Base-by-base conservation (phyloP, 495 filamentous ascomycete genomes). In the Stereocaulon alpinum region DNA sequence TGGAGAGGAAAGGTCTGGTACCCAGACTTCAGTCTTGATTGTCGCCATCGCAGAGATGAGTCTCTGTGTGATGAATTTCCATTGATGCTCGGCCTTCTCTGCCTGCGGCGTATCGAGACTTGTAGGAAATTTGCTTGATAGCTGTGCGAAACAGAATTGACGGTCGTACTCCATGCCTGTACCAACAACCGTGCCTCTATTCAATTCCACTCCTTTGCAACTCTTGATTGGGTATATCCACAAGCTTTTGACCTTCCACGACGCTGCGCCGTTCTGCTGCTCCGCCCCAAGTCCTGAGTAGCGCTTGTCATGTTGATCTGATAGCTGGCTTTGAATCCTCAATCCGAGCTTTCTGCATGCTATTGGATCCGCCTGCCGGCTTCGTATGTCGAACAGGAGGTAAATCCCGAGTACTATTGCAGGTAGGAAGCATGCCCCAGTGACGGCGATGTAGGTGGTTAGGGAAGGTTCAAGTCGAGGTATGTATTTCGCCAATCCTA, bases 191-290 rank as follows among this genome's bases (percentile, higher is more conserved):
- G 83, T 81, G 45, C 81, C 83, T 54, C 75, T 66, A 55, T 79
- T 72, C 54, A 96, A 67, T 71, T 95, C 89, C 20, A 96, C 82
- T 15, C 86, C 88, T 61, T 78, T 76, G 68, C 91, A 96, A 59
- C 86, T 89, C 74, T 96, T 96, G 64, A 96, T 73, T 0, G 92
- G 92, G 69, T 91, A 95, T 43, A 89, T 84, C 74, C 86, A 91
- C 42, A 96, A 78, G 50, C 86, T 87, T 69, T 90, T 89, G 63
- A 96, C 75, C 22, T 68, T 77, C 79, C 79, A 86, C 56, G 37
- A 48, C 34, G 30, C 44, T 37, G 9, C 14, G 14, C 40, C 61
- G 7, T 44, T 44, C 24, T 27, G 30, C 17, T 60, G 42, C 11
- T 63, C 40, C 32, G 32, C 30, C 29, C 48, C 47, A 40, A 40